A percentile compares a stretch with the other conserved stretches of the same genome.
phyloP scores from a whole-genome alignment of 2,329 filamentous ascomycete species.

The Sclerotinia glacialis region DNA sequence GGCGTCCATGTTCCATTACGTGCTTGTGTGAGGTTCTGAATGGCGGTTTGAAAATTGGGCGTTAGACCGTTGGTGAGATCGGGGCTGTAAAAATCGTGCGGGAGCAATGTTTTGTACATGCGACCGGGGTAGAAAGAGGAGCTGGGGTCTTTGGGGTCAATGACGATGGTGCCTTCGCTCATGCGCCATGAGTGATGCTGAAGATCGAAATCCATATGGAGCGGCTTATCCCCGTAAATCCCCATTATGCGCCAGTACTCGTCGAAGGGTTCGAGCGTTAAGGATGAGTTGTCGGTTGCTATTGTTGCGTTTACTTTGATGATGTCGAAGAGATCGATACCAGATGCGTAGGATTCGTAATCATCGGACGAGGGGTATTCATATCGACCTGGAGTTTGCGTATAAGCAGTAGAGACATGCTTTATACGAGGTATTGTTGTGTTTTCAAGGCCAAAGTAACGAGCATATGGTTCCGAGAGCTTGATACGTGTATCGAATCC shows the following conservation, averaged over 20 bases:
- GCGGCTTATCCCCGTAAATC: neutral
- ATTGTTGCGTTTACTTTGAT: neutral
- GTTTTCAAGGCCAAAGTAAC: neutral
- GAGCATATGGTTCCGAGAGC: neutral
- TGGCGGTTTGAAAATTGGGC: neutral
- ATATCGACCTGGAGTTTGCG: neutral
- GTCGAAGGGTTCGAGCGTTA: neutral
- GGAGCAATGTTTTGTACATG: neutral
- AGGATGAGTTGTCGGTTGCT: neutral
- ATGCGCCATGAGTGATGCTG: slow-evolving; percentile 5
- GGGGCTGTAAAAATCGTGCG: neutral
- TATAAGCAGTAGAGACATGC: too few species aligned
- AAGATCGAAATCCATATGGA: slow-evolving; percentile 12
- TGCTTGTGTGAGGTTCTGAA: neutral
- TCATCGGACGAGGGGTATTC: neutral
- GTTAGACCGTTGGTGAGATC: neutral
- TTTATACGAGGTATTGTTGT: neutral
- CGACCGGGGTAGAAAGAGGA: neutral
- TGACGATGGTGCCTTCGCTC: neutral
- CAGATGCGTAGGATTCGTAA: neutral
- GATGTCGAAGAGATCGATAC: neutral
- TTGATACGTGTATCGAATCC: slow-evolving; percentile 6
- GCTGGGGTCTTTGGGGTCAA: neutral
- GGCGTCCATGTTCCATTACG: slow-evolving; percentile 3
- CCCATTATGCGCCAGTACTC: neutral